Evolutionary conservation across 2,329 filamentous ascomycete genomes (phyloP), one percentile per base, ranked within the genome.

Genomic region (Fusarium poae): DNA sequence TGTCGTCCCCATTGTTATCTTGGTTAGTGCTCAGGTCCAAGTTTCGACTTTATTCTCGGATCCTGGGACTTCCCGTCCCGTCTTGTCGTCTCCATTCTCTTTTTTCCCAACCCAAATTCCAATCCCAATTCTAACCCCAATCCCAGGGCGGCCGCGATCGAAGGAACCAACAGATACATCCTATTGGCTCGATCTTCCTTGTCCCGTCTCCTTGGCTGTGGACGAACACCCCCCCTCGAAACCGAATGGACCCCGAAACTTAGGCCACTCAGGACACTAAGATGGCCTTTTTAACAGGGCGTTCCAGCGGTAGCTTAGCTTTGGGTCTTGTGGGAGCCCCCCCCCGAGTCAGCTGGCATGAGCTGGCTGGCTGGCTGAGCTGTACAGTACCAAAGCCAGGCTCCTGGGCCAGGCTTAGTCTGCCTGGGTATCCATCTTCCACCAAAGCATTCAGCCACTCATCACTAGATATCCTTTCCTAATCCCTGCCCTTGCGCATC

Each of bases 131-230:
- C 39, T 8, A 27, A 30, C 13, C 32, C 39, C 51, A 40, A 21
- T 35, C 32, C 32, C 32, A 45, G 39, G 59, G 46, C 27, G 32
- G 32, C 15, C 35, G 50, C 43, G 62, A 43, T 62, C 44, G 30
- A 45, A 45, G 20, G 35, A 42, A 51, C 61, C 56, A 66, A 69
- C 61, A 54, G 6, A 30, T 29, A 5, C 25, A 21, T 50, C 21
- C 39, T 21, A 62, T 62, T 62, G 59, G 45, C 43, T 57, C 66
- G 65, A 70, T 68, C 60, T 34, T 40, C 45, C 50, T 48, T 40
- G 48, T 69, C 52, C 71, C 71, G 60, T 71, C 69, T 71, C 71
- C 72, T 62, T 68, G 71, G 71, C 57, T 51, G 61, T 66, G 71
- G 71, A 67, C 43, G 66, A 50, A 62, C 44, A 65, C 68, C 67